Evolutionary conservation across 345 rosid species (phyloP), one percentile per base, ranked within the genome.

Genomic region (Zanthoxylum bungeanum): DNA sequence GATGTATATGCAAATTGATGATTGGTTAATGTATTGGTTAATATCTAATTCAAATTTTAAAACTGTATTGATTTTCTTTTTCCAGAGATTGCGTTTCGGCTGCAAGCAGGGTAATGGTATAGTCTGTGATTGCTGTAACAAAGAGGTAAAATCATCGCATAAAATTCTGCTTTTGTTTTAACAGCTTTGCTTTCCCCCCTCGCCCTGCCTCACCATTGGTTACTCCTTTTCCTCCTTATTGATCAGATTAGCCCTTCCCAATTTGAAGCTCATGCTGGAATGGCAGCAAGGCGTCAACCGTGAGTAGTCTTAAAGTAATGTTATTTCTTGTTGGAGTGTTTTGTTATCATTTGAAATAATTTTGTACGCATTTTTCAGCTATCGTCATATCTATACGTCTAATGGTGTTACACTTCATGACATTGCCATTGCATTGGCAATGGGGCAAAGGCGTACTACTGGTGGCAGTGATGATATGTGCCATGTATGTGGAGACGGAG

Each of bases 261-360:
- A 73, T 96, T 96, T 77, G 99, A 96, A 83, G 87, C 99, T 25
- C 99, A 96, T 86, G 98, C 98, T 86, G 99, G 99, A 82, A 93
- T 92, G 99, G 91, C 99, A 77, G 96, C 84, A 65, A 92, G 98
- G 79, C 91, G 98, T 73, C 99, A 93, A 85, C 99, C 99, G 99
- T 96, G 73, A 92, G 99, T 86, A 60, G 31, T 73, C 51, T 30
- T 52, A 16, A 50, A 39, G 62, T 75, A 16, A 36, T 68, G 14
- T 36, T 70, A 52, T 74, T n/a, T 60, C 66, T 77, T 36, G 5
- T 25, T 66, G 30, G 61, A 46, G 37, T 65, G 36, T 52, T 65
- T 39, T 31, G 14, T 57, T 73, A 60, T 70, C 66, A 60, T 67
- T 55, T 52, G 61, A 70, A 65, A 56, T 56, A 62, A 66, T 3